These are phyloP conservation scores for Fraxinus velutina DNA, from an alignment of 305 asterid species.

Conservation along the genomic window DNA sequence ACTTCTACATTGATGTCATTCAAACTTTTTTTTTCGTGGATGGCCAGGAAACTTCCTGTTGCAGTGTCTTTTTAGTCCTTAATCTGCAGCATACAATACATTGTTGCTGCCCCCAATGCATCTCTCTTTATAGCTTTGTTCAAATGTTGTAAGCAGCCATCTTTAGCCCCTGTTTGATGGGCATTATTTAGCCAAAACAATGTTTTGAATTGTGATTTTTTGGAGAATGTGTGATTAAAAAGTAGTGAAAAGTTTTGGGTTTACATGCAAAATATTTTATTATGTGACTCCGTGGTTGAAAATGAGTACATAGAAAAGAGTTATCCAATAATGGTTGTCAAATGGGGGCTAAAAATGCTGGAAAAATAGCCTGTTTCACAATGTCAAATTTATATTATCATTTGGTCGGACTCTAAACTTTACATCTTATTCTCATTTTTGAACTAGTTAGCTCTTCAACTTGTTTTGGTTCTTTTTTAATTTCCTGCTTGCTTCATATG, in stretches of 20 bases:
- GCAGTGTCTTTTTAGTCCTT: not conserved
- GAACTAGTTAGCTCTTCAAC: not conserved
- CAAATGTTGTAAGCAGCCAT: not conserved
- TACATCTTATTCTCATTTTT: not conserved
- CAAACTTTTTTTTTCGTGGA: not conserved
- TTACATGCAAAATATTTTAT: no score
- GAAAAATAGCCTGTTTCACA: not conserved
- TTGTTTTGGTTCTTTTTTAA: not conserved
- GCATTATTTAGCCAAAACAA: no score
- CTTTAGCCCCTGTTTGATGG: not conserved
- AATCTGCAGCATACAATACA: not conserved
- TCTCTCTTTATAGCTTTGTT: not conserved
- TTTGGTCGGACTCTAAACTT: not conserved
- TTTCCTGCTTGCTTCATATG: not conserved
- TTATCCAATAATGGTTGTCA: no score
- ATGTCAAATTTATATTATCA: not conserved
- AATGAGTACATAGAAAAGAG: no score
- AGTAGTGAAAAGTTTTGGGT: no score
- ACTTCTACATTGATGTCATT: not conserved
- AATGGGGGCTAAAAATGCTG: not conserved
- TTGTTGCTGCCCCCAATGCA: not conserved
- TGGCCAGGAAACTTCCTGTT: not conserved
- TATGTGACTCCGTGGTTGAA: no score
- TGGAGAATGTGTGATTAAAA: no score
- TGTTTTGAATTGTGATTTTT: no score